A percentile compares a stretch with the other conserved stretches of the same genome.
These are phyloP conservation scores for Pythium folliculosum DNA, from an alignment of 352 stramenopile genomes.

Conservation along the genomic window DNA sequence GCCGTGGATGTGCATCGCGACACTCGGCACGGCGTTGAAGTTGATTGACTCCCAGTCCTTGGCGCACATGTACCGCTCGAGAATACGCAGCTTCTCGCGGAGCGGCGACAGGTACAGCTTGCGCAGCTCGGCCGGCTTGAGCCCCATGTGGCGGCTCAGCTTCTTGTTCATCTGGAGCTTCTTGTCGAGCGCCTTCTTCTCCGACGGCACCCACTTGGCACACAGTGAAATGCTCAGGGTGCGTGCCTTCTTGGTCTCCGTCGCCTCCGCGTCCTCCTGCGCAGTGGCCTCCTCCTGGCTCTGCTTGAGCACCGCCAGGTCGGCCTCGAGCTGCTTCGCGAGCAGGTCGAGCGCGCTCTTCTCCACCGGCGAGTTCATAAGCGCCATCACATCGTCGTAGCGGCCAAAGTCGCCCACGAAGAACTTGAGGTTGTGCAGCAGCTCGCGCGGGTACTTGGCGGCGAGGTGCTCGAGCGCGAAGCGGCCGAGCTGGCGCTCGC, in stretches of 20 bases:
- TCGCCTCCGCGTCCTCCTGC: background rate
- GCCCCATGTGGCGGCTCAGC: constrained; percentile 43
- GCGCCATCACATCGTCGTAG: constrained; percentile 46
- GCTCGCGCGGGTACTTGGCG: constrained; percentile 29
- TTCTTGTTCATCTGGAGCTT: constrained; percentile 54
- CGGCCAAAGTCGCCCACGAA: constrained; percentile 49
- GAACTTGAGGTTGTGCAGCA: constrained; percentile 49
- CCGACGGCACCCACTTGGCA: constrained; percentile 60
- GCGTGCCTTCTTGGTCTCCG: background rate
- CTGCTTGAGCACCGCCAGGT: constrained; percentile 32
- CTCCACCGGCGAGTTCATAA: constrained; percentile 47
- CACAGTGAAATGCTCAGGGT: constrained; percentile 36
- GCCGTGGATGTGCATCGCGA: constrained; percentile 53
- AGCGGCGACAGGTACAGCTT: constrained; percentile 52
- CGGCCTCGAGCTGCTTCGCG: constrained; percentile 32
- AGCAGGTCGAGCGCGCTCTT: constrained; percentile 44
- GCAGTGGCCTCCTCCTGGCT: background rate
- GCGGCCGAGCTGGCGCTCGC: constrained; percentile 46
- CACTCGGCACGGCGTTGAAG: constrained; percentile 42
- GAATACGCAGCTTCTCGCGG: constrained; percentile 38
- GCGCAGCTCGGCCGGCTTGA: constrained; percentile 41
- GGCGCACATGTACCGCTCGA: constrained; percentile 52
- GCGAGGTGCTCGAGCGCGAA: constrained; percentile 43
- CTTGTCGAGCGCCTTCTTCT: constrained; percentile 61
- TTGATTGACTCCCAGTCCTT: constrained; percentile 52